Conservation (phyloP, 129 eudicot genomes). For the Oenanthe sinensis region DNA sequence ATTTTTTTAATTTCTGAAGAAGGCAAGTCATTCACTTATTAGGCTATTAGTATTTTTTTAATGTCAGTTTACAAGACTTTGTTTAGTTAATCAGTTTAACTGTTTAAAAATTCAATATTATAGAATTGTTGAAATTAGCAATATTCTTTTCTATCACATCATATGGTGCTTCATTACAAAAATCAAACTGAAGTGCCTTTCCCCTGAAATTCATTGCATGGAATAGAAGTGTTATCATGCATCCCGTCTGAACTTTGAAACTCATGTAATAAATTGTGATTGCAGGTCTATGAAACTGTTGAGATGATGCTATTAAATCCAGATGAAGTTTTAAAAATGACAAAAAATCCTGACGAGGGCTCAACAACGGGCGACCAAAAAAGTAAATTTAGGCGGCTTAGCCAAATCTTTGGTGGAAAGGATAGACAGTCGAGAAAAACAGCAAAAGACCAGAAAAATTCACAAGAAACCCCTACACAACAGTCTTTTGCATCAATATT, state of each 20-base stretch:
- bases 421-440: slow-evolving; percentile 38
- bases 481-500: slow-evolving; percentile 63
- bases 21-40: too few species aligned
- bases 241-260: neutral
- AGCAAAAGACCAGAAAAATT: slow-evolving; percentile 37
- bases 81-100: neutral
- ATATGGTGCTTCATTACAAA: neutral
- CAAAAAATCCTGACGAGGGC: slow-evolving; percentile 56
- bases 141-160: neutral
- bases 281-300: slow-evolving; percentile 80
- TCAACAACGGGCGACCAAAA: slow-evolving; percentile 39
- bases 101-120: neutral
- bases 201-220: neutral
- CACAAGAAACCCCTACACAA: slow-evolving; percentile 43
- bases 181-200: neutral
- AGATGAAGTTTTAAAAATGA: slow-evolving; percentile 46
- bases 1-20: too few species aligned
- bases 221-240: neutral
- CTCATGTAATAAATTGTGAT: neutral
- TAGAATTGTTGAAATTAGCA: neutral
- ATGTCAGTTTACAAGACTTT: neutral
- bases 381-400: slow-evolving; percentile 62
- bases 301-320: slow-evolving; percentile 73
- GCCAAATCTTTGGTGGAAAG: slow-evolving; percentile 60
- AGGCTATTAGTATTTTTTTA: neutral